Evolutionary conservation across 306 rosid species (phyloP).

Genomic region (Herpetospermum pedunculosum): DNA sequence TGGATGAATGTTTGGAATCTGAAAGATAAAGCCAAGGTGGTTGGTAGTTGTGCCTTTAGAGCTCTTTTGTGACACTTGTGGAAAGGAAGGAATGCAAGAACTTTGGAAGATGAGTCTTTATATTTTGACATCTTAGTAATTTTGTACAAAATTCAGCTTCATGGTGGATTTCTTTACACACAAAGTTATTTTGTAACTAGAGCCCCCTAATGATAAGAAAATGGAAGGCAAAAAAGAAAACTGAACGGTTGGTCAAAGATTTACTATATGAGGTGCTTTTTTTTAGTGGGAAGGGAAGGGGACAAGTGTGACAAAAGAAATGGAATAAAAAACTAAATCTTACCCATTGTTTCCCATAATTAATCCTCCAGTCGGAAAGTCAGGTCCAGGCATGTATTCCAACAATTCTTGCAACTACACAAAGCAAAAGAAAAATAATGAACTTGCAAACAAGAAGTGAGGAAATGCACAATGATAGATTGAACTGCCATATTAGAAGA

Average conservation of each 20-base stretch:
- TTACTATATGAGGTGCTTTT: not conserved
- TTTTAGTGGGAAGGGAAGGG: not conserved
- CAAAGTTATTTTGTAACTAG: too few relatives aligned
- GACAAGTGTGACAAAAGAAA: not conserved
- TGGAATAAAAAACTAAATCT: conserved; percentile 8
- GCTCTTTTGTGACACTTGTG: not conserved
- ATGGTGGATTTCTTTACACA: not conserved
- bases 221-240: not conserved
- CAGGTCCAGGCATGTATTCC: conserved; percentile 99
- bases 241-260: not conserved
- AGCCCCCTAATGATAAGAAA: not conserved
- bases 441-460: not conserved
- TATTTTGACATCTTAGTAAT: not conserved
- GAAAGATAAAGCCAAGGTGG: not conserved
- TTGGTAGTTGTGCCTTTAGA: not conserved
- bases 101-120: not conserved
- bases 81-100: not conserved
- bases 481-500: not conserved
- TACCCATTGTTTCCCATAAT: conserved; percentile 97
- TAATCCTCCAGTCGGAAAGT: conserved; percentile 97
- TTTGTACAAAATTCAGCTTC: not conserved
- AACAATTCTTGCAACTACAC: conserved; percentile 85
- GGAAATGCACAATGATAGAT: not conserved
- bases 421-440: conserved; percentile 17
- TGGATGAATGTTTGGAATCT: not conserved